Evolutionary conservation across 768 basidiomycete genomes (phyloP).

Genomic region (Naganishia antarctica): DNA sequence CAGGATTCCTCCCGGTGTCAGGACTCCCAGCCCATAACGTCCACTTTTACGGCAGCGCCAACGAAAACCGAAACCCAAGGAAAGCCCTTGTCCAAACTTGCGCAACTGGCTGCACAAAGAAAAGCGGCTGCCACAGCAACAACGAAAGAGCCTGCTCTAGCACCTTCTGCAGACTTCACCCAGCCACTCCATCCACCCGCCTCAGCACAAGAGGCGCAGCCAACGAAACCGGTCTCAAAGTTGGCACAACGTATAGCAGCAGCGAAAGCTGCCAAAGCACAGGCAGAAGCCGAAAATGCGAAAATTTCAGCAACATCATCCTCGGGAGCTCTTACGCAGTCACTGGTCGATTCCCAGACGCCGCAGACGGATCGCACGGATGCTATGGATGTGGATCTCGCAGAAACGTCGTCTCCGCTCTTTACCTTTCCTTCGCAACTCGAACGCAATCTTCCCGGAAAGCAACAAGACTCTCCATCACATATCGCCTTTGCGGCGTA

Average conservation of each 20-base stretch:
- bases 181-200: neutral
- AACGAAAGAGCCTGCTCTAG: constrained; percentile 13
- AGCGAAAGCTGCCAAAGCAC: constrained; percentile 40
- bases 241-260: constrained; percentile 48
- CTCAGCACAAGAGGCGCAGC: neutral
- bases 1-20: constrained; percentile 44
- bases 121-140: constrained; percentile 36
- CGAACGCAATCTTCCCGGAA: neutral
- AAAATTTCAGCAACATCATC: neutral
- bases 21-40: neutral
- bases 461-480: neutral
- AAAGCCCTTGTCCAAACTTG: constrained; percentile 48
- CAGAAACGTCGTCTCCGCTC: constrained; percentile 24
- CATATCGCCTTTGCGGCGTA: neutral
- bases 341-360: neutral
- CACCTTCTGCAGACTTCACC: neutral
- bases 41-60: constrained; percentile 8
- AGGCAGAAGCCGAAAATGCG: constrained; percentile 16
- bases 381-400: constrained; percentile 17
- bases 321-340: neutral
- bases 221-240: constrained; percentile 50
- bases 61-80: constrained; percentile 7
- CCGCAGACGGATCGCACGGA: neutral
- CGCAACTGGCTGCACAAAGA: constrained; percentile 46
- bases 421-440: constrained; percentile 24